phyloP scores from a whole-genome alignment of 352 stramenopile species.

The Stephanocyclus meneghinianus region DNA sequence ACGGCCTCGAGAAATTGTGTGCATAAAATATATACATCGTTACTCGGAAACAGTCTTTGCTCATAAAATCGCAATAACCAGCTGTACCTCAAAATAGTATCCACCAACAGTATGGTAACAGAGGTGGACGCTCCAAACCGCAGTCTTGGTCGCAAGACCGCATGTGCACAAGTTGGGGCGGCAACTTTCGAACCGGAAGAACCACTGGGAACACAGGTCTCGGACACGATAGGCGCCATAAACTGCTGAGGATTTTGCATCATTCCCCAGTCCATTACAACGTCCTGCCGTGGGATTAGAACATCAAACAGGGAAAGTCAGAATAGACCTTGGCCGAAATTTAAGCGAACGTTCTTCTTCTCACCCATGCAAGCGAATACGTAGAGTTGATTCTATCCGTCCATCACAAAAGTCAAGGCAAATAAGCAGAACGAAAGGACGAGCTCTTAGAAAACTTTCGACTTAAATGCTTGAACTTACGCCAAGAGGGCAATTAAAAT shows the following conservation, averaged over 20 bases:
- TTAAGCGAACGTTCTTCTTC: too few relatives aligned
- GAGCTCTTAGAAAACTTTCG: not conserved
- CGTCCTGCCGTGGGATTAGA: slow-evolving; percentile 8
- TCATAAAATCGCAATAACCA: slow-evolving; percentile 72
- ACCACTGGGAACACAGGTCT: slow-evolving; percentile 35
- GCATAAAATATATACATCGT: slow-evolving; percentile 72
- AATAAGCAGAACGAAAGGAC: not conserved
- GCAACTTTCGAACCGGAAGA: not conserved
- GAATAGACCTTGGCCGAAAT: too few relatives aligned
- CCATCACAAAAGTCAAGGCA: slow-evolving; percentile 4
- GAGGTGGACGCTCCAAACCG: slow-evolving; percentile 69
- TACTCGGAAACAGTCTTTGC: slow-evolving; percentile 56
- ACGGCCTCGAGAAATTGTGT: slow-evolving; percentile 77
- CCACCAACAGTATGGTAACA: slow-evolving; percentile 59
- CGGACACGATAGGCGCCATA: slow-evolving; percentile 42
- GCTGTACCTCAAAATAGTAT: slow-evolving; percentile 70
- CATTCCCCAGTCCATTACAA: slow-evolving; percentile 83
- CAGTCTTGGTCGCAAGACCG: slow-evolving; percentile 60
- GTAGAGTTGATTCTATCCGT: slow-evolving; percentile 60
- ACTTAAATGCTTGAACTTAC: slow-evolving; percentile 23
- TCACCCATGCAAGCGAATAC: slow-evolving; percentile 68
- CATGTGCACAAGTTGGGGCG: slow-evolving; percentile 51
- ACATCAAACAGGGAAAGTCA: too few relatives aligned
- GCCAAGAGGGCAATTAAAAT: slow-evolving; percentile 65
- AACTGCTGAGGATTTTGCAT: slow-evolving; percentile 63